Conservation (phyloP, 495 filamentous ascomycete species). For the Lophium mytilinum region DNA sequence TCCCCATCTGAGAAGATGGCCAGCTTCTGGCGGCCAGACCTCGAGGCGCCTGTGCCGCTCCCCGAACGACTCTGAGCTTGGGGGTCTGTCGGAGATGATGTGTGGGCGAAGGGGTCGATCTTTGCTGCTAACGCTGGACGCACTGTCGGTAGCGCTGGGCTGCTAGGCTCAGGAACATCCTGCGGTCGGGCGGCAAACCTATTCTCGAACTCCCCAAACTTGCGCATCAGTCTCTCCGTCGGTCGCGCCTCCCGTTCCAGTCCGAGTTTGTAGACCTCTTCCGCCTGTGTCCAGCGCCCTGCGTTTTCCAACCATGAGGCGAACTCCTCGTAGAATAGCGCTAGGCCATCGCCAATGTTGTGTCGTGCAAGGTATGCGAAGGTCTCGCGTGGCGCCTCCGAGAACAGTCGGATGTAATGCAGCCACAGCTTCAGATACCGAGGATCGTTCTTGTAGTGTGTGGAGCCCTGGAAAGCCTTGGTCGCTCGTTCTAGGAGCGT, state of each 20-base stretch:
- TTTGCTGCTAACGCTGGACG: slow-evolving; percentile 83
- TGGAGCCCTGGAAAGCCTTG: slow-evolving; percentile 70
- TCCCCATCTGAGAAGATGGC: slow-evolving; percentile 81
- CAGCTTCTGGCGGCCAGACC: slow-evolving; percentile 67
- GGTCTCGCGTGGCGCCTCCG: slow-evolving; percentile 82
- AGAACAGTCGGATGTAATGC: slow-evolving; percentile 86
- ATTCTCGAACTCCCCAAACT: slow-evolving; percentile 82
- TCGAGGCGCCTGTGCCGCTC: slow-evolving; percentile 47
- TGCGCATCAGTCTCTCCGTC: slow-evolving; percentile 67
- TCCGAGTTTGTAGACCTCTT: slow-evolving; percentile 84
- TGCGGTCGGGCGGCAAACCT: slow-evolving; percentile 57
- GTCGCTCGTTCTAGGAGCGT: slow-evolving; percentile 86
- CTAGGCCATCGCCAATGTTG: slow-evolving; percentile 74
- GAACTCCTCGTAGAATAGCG: slow-evolving; percentile 97
- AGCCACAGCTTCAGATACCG: slow-evolving; percentile 90
- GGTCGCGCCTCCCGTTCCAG: slow-evolving; percentile 84
- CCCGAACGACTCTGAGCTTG: slow-evolving; percentile 51
- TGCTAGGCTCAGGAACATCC: slow-evolving; percentile 57
- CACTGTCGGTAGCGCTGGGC: slow-evolving; percentile 75
- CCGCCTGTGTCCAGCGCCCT: slow-evolving; percentile 82
- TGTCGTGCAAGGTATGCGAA: slow-evolving; percentile 89
- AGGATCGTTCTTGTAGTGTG: slow-evolving; percentile 90
- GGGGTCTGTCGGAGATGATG: slow-evolving; percentile 46
- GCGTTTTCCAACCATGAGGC: slow-evolving; percentile 82
- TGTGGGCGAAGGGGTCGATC: slow-evolving; percentile 64